Percentiles rank a stretch among this genome's conserved stretches.
These are phyloP conservation scores for Citrus mangshanensis DNA, from an alignment of 345 rosid species.

Conservation along the genomic window DNA sequence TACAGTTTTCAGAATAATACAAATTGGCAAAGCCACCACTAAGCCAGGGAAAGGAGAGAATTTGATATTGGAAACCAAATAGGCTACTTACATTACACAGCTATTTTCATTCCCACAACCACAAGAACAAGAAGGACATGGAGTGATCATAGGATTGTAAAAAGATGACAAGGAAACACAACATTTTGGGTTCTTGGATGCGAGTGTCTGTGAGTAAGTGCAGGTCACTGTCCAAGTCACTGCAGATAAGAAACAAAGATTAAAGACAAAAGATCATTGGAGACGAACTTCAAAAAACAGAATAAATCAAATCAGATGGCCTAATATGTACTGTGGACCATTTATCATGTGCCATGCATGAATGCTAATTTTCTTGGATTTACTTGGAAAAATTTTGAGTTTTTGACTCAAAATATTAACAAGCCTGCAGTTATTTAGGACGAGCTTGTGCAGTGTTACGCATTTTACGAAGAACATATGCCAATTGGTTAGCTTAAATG, in stretches of 20 bases:
- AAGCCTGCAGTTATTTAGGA: neutral
- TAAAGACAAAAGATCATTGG: no score
- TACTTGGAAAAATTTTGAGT: neutral
- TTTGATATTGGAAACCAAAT: neutral
- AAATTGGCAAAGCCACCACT: neutral
- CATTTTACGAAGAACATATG: neutral
- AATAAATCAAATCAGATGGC: neutral
- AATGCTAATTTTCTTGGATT: neutral
- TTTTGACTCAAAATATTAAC: neutral
- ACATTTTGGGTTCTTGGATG: slow-evolving; percentile 66
- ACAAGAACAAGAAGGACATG: slow-evolving; percentile 72
- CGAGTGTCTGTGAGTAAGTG: slow-evolving; percentile 77
- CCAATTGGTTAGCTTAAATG: neutral
- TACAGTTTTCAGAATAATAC: neutral
- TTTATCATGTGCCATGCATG: neutral
- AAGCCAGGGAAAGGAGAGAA: neutral
- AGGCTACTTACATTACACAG: slow-evolving; percentile 52
- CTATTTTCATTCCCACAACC: slow-evolving; percentile 62
- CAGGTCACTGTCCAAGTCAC: slow-evolving; percentile 94
- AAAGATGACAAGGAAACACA: slow-evolving; percentile 82
- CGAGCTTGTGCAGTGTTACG: neutral
- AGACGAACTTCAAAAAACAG: neutral
- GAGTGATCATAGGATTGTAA: slow-evolving; percentile 61
- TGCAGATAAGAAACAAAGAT: slow-evolving; percentile 18
- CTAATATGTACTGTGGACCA: neutral